Evolutionary conservation across 2,329 filamentous ascomycete genomes (phyloP), one percentile per base, ranked within the genome.

Genomic region (Fusarium zealandicum): DNA sequence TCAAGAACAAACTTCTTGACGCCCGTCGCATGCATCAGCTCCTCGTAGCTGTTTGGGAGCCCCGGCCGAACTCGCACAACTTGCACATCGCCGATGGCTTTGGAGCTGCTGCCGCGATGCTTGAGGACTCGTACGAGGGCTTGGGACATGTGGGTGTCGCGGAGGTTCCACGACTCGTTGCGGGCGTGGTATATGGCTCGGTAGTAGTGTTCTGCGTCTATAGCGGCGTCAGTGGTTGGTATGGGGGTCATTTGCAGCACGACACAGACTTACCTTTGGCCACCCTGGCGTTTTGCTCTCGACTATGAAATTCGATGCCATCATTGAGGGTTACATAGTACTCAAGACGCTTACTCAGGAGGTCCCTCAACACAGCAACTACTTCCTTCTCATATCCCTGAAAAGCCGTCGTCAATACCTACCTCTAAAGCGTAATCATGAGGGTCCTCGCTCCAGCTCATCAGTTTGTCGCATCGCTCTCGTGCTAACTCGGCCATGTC

Each of bases 151-250:
- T 61, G 54, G 0, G 44, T 54, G 13, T 54, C 57, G 17, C 57
- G 33, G 20, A 61, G 57, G 10, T 61, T 59, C 57, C 53, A 59
- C 12, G 57, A 46, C 32, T 61, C 58, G 10, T 58, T 44, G 28
- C 45, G 37, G 18, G 53, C 48, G 6, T 59, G 43, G 20, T 61
- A 58, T 48, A 61, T 61, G 31, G 48, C 45, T 32, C 36, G 44
- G 17, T 61, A 61, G 41, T 61, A 61, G 14, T 61, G 40, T 6
- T 61, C 58, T 3, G 53, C 57, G 28, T 61, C 57, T 58, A 8
- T 14, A 4, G 12, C 30, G 14, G 6, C 18, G 44, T 41, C 3
- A 14, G 9, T n/a, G 3, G 10, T 6, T 2, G n/a, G n/a, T n/a
- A 6, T 27, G 3, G 18, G 17, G 13, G 4, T 18, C 14, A 14